A percentile compares a stretch with the other conserved stretches of the same genome.
These are phyloP conservation scores for Penicillium verhagenii DNA, from an alignment of 495 filamentous ascomycete species.

Conservation along the genomic window DNA sequence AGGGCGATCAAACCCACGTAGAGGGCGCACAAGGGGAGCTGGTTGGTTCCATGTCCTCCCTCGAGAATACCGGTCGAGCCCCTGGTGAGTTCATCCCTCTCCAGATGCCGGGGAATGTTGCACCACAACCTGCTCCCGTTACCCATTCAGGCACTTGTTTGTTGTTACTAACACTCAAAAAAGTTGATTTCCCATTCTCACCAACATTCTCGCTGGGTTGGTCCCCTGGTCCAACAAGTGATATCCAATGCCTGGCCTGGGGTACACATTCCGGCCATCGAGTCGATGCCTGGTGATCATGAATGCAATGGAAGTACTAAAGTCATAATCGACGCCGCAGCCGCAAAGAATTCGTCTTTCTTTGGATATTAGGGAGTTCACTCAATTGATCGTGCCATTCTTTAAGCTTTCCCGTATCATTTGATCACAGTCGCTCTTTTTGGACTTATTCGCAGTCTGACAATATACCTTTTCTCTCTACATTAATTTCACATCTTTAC, in stretches of 20 bases:
- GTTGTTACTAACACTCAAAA: not conserved
- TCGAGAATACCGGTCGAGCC: conserved; percentile 18
- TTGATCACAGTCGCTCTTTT: conserved; percentile 32
- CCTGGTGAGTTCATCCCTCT: conserved; percentile 16
- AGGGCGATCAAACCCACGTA: not conserved
- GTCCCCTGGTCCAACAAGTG: not conserved
- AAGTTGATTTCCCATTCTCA: conserved; percentile 22
- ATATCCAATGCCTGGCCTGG: conserved; percentile 1
- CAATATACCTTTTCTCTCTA: conserved; percentile 7
- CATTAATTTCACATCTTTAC: conserved; percentile 13
- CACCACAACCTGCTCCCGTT: conserved; percentile 9
- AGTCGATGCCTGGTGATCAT: conserved; percentile 10
- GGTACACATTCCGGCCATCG: conserved; percentile 19
- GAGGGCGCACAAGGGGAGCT: not conserved
- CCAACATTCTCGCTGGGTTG: conserved; percentile 22
- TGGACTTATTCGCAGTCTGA: conserved; percentile 7
- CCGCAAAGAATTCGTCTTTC: not conserved
- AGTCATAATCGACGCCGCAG: conserved; percentile 18
- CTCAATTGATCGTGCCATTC: conserved; percentile 22
- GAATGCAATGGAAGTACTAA: conserved; percentile 28
- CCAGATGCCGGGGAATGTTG: conserved; percentile 16
- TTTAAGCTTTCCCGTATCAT: conserved; percentile 17
- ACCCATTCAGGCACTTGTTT: conserved; percentile 14
- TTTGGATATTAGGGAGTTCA: conserved; percentile 4
- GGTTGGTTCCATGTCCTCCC: conserved; percentile 12